A percentile compares a stretch with the other conserved stretches of the same genome.
phyloP scores from a whole-genome alignment of 805 yeast genomes.

The Deakozyma indianensis region DNA sequence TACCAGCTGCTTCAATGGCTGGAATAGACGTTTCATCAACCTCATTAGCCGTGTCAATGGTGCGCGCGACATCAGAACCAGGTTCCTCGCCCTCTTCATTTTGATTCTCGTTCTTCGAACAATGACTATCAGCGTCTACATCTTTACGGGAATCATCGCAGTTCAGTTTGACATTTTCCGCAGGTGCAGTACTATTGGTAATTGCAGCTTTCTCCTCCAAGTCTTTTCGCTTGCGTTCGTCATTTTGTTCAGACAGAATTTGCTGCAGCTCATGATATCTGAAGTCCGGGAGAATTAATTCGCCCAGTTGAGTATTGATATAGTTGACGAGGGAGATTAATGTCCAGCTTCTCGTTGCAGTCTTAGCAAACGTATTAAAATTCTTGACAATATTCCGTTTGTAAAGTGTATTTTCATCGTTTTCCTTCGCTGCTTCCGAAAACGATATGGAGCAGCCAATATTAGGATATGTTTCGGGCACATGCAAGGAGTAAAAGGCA shows the following conservation, averaged over 20 bases:
- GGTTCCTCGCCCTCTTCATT: constrained; percentile 9
- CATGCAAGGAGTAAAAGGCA: constrained; percentile 2
- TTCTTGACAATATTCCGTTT: constrained; percentile 9
- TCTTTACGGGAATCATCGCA: neutral
- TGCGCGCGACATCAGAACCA: constrained; percentile 15
- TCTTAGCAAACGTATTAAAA: constrained; percentile 12
- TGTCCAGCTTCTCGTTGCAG: constrained; percentile 8
- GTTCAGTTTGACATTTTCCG: neutral
- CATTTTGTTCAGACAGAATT: constrained; percentile 2
- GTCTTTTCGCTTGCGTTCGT: constrained; percentile 3
- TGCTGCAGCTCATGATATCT: constrained; percentile 2
- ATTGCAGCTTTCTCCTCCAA: constrained; percentile 4
- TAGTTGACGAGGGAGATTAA: constrained; percentile 11
- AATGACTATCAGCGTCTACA: neutral
- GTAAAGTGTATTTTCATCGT: constrained; percentile 6
- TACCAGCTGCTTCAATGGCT: constrained; percentile 15
- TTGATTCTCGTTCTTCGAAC: constrained; percentile 3
- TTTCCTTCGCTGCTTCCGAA: neutral
- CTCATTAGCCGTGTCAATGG: constrained; percentile 11
- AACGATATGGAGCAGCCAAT: constrained; percentile 9
- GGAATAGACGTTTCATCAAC: constrained; percentile 3
- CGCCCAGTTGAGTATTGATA: constrained; percentile 7
- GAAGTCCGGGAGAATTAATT: constrained; percentile 9
- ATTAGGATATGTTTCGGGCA: constrained; percentile 12
- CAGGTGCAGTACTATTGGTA: neutral